phyloP scores from a whole-genome alignment of 2,329 filamentous ascomycete species.

The Monilinia laxa region DNA sequence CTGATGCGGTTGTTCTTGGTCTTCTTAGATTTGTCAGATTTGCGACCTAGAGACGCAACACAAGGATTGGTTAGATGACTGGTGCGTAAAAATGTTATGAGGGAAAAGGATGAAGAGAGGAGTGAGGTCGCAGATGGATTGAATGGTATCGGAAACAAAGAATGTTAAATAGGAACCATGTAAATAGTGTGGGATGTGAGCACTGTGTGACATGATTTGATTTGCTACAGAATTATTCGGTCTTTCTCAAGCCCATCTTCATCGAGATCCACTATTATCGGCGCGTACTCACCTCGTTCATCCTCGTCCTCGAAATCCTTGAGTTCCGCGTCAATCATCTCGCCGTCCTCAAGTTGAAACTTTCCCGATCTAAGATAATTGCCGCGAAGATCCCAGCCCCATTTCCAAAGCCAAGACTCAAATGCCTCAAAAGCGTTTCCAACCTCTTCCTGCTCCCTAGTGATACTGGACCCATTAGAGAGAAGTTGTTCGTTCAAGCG shows the following conservation, averaged over 20 bases:
- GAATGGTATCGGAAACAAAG: conserved; percentile 7
- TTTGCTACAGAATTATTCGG: conserved; percentile 36
- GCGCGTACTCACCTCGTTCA: conserved; percentile 41
- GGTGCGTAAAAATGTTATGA: not conserved
- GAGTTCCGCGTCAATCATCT: conserved; percentile 48
- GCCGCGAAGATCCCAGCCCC: conserved; percentile 56
- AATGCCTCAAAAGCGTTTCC: conserved; percentile 51
- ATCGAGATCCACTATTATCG: conserved; percentile 39
- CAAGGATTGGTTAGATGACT: conserved; percentile 13
- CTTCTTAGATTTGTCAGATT: conserved; percentile 12
- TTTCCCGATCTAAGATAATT: conserved; percentile 51
- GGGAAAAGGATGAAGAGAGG: not conserved
- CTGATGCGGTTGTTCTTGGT: conserved; percentile 13
- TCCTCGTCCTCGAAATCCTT: conserved; percentile 55
- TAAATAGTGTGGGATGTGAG: not conserved
- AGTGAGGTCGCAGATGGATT: not conserved
- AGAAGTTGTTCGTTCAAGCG: conserved; percentile 51
- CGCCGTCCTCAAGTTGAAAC: conserved; percentile 54
- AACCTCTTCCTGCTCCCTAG: conserved; percentile 47
- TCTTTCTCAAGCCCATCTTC: conserved; percentile 39
- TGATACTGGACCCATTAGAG: conserved; percentile 41
- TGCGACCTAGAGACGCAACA: conserved; percentile 21
- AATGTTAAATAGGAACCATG: conserved; percentile 3
- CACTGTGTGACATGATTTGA: conserved; percentile 14
- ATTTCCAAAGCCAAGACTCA: conserved; percentile 49